phyloP scores from a whole-genome alignment of 2,329 filamentous ascomycete genomes.

The Diaporthe aspalathi region DNA sequence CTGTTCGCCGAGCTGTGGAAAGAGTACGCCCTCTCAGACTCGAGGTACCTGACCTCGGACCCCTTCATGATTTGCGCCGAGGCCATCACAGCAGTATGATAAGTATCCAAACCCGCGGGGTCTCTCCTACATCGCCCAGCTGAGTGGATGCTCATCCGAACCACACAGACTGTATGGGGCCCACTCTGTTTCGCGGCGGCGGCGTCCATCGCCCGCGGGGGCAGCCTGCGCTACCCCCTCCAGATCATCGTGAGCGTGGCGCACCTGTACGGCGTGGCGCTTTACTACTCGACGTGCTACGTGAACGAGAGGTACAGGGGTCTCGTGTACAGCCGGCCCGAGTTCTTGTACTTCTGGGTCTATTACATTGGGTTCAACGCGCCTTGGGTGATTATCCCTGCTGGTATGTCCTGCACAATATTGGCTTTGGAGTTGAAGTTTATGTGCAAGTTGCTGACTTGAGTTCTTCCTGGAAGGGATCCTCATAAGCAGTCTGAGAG shows the following conservation, averaged over 20 bases:
- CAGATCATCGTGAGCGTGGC: slow-evolving; percentile 64
- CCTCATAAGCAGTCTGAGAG: slow-evolving; percentile 26
- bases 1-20: slow-evolving; percentile 92
- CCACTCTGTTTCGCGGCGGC: slow-evolving; percentile 66
- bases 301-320: slow-evolving; percentile 59
- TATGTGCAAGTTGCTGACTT: not conserved
- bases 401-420: slow-evolving; percentile 55
- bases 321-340: slow-evolving; percentile 66
- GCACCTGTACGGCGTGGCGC: slow-evolving; percentile 70
- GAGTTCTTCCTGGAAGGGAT: slow-evolving; percentile 1
- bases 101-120: no score
- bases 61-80: slow-evolving; percentile 90
- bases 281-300: slow-evolving; percentile 71
- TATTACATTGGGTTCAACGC: slow-evolving; percentile 72
- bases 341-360: slow-evolving; percentile 71
- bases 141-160: not conserved
- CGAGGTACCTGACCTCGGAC: slow-evolving; percentile 84
- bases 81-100: slow-evolving; percentile 78
- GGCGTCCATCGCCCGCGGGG: slow-evolving; percentile 56
- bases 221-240: slow-evolving; percentile 60
- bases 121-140: no score
- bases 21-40: slow-evolving; percentile 89
- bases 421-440: not conserved
- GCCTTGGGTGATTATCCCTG: slow-evolving; percentile 69
- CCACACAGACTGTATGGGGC: slow-evolving; percentile 64